Conservation (phyloP, 768 basidiomycete species). For the Serendipita indica region DNA sequence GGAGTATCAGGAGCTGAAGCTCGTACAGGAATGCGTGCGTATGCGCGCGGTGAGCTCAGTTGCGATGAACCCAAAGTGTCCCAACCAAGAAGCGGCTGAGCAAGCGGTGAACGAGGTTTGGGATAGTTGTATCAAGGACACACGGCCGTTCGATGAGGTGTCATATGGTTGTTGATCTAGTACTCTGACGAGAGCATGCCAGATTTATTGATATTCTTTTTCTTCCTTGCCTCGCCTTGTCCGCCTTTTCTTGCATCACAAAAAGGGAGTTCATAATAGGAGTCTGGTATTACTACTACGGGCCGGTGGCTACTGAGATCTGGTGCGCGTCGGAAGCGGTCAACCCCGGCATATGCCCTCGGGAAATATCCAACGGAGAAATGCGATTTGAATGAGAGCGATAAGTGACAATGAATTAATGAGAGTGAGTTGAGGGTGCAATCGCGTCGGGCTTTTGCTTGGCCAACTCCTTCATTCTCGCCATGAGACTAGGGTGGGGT, state of each 20-base stretch:
- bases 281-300: no score
- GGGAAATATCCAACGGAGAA: no score
- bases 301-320: no score
- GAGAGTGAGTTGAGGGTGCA: no score
- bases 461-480: constrained; percentile 72
- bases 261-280: no score
- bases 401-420: no score
- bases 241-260: background rate
- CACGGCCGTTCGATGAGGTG: constrained; percentile 94
- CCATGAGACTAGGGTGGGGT: constrained; percentile 46
- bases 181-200: background rate
- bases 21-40: constrained; percentile 66
- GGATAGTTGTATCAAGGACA: constrained; percentile 92
- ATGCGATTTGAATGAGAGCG: no score
- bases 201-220: background rate
- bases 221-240: background rate
- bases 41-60: constrained; percentile 77
- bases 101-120: constrained; percentile 90
- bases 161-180: background rate
- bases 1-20: background rate
- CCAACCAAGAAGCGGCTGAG: constrained; percentile 61
- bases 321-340: no score
- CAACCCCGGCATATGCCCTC: no score
- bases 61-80: constrained; percentile 62
- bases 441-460: constrained; percentile 59